Conservation (phyloP, 768 basidiomycete genomes). For the Porpolomopsis calyptriformis region DNA sequence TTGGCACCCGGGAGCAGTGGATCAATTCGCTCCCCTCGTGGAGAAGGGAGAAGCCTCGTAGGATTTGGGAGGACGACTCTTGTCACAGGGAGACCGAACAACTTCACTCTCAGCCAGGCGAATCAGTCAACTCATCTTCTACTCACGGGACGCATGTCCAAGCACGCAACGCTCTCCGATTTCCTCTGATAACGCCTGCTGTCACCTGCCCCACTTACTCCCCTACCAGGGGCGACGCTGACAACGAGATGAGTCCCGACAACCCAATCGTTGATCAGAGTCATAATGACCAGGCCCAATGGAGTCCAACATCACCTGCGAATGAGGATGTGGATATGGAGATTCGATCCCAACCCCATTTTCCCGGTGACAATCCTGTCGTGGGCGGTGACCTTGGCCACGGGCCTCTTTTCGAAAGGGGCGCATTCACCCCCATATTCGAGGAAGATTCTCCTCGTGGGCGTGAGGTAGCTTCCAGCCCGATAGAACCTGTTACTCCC, state of each 20-base stretch:
- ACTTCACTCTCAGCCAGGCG: slow-evolving; percentile 68
- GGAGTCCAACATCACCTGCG: slow-evolving; percentile 23
- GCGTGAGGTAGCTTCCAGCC: slow-evolving; percentile 52
- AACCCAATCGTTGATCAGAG: slow-evolving; percentile 25
- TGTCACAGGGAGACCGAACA: slow-evolving; percentile 24
- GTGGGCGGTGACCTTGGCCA: slow-evolving; percentile 9
- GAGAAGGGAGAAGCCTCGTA: slow-evolving; percentile 57
- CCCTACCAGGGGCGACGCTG: slow-evolving; percentile 21
- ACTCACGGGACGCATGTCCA: slow-evolving; percentile 82
- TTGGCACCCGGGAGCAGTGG: slow-evolving; percentile 64
- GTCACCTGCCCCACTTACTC: slow-evolving; percentile 11
- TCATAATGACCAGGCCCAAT: slow-evolving; percentile 27
- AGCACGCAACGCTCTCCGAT: slow-evolving; percentile 80
- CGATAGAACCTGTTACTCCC: slow-evolving; percentile 64
- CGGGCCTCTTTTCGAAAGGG: slow-evolving; percentile 26
- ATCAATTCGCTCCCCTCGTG: slow-evolving; percentile 59
- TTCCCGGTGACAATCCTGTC: not conserved
- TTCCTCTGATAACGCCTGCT: slow-evolving; percentile 19
- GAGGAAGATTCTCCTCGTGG: slow-evolving; percentile 57
- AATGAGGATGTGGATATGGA: slow-evolving; percentile 20
- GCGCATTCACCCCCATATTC: slow-evolving; percentile 51
- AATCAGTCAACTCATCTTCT: slow-evolving; percentile 66
- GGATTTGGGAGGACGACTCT: slow-evolving; percentile 52
- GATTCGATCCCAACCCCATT: not conserved
- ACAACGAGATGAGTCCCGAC: slow-evolving; percentile 37